Percentiles rank a stretch among this genome's conserved stretches.
phyloP scores from a whole-genome alignment of 2,329 filamentous ascomycete genomes.

The Colletotrichum sublineola region DNA sequence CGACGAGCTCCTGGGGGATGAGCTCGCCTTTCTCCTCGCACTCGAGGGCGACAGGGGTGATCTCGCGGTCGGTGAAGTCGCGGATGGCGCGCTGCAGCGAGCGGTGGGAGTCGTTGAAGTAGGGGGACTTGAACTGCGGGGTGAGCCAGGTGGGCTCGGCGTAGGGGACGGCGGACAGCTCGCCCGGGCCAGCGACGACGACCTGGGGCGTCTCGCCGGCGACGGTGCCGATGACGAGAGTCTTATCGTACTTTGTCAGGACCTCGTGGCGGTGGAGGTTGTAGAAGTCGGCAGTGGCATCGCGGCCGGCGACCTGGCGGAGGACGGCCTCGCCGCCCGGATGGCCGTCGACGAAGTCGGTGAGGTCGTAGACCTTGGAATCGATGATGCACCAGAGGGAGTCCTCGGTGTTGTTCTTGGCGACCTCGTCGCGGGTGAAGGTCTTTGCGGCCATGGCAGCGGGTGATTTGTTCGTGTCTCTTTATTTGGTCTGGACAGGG shows the following conservation, averaged over 20 bases:
- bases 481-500: neutral
- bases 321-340: conserved; percentile 86
- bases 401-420: conserved; percentile 81
- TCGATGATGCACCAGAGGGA: conserved; percentile 89
- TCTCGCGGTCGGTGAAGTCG: conserved; percentile 78
- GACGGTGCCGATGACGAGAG: conserved; percentile 80
- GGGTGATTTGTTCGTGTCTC: conserved; percentile 20
- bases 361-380: conserved; percentile 87
- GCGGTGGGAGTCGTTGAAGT: conserved; percentile 82
- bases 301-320: conserved; percentile 82
- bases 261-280: conserved; percentile 93
- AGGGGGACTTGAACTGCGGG: conserved; percentile 81
- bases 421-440: conserved; percentile 75
- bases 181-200: conserved; percentile 76
- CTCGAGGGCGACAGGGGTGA: conserved; percentile 80
- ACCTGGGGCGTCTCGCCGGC: conserved; percentile 81
- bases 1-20: conserved; percentile 79
- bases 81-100: conserved; percentile 77
- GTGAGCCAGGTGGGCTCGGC: conserved; percentile 88
- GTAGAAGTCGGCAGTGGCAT: conserved; percentile 88
- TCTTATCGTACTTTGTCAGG: conserved; percentile 79
- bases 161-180: conserved; percentile 83
- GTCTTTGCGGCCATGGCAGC: conserved; percentile 59
- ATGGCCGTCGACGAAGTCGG: conserved; percentile 87
- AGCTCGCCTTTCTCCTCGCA: conserved; percentile 81